Evolutionary conservation across 2,329 filamentous ascomycete species (phyloP).

Genomic region (Colletotrichum sp.): DNA sequence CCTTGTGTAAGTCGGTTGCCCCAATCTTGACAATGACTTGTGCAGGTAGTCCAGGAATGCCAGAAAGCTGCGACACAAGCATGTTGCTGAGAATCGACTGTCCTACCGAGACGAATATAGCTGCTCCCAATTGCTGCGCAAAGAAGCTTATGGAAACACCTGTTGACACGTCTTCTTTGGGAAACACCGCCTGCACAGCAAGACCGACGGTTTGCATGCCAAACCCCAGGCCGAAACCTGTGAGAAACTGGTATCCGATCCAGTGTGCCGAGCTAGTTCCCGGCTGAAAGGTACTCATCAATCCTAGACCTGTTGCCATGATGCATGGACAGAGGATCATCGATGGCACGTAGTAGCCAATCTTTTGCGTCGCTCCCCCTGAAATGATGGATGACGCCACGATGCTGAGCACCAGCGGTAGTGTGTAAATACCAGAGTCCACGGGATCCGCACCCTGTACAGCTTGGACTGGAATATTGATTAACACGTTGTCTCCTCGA

Average conservation of each 20-base stretch:
- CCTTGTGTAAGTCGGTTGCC: conserved; percentile 63
- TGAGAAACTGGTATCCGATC: conserved; percentile 65
- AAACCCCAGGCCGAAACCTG: conserved; percentile 63
- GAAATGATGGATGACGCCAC: conserved; percentile 56
- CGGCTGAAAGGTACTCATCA: conserved; percentile 61
- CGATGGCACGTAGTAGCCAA: conserved; percentile 65
- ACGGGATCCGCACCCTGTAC: conserved; percentile 57
- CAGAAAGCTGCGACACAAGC: conserved; percentile 42
- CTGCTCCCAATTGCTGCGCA: conserved; percentile 63
- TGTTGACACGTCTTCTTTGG: conserved; percentile 56
- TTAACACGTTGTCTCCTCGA: conserved; percentile 8
- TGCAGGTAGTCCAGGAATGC: conserved; percentile 48
- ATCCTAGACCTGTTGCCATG: conserved; percentile 58
- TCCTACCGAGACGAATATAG: conserved; percentile 62
- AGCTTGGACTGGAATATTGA: conserved; percentile 51
- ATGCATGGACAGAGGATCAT: conserved; percentile 58
- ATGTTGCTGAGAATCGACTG: conserved; percentile 58
- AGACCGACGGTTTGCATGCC: conserved; percentile 64
- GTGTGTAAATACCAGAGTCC: conserved; percentile 61
- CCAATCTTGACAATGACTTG: conserved; percentile 49
- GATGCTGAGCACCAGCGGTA: conserved; percentile 61
- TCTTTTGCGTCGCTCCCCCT: conserved; percentile 52
- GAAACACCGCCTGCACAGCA: conserved; percentile 60
- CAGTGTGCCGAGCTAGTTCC: conserved; percentile 54
- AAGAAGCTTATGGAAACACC: conserved; percentile 64